Evolutionary conservation across 805 yeast species (phyloP), one percentile per base, ranked within the genome.

Genomic region (Grigorovia jiainica): DNA sequence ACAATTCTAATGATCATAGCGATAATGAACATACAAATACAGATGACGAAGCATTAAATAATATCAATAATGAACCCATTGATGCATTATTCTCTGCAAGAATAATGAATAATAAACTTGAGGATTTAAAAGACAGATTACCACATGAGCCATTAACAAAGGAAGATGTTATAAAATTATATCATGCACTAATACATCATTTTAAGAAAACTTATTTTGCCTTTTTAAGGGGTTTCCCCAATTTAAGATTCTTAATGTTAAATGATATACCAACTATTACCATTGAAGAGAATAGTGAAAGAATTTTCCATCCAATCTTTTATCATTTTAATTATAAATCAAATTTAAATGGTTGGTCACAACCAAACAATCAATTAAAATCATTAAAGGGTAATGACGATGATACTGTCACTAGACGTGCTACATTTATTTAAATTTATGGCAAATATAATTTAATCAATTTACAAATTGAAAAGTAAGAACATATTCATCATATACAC

Each of bases 261-360:
- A 67, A 66, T 43, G 70, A 66, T 41, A 58, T 65, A 11, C 61
- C 70, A 15, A 54, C 64, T 3, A 47, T 60, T n/a, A 52, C 64
- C 3, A 42, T 57, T 7, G 55, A 56, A 23, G 58, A 55, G 41
- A 43, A 55, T 21, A 46, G 47, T 8, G 56, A 54, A 32, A 53
- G 61, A 40, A 52, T 57, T 5, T 60, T 65, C 31, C 58, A 57
- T 16, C 70, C 70, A 10, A 50, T 65, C 8, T 66, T 66, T 41
- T 66, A 60, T 38, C 63, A 57, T 38, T 45, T 51, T 4, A 61
- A 58, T 7, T 66, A 50, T 31, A 43, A 43, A 24, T 57, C 67
- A 4, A 64, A 65, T 43, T 50, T 64, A 40, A 43, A 46, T 17
- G 61, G 61, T 5, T 58, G 63, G 61, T 52, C 63, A 44, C 41